Evolutionary conservation across 1,139 yeast species (phyloP), one percentile per base, ranked within the genome.

Genomic region (Spencermartinsiella ligniputridi): DNA sequence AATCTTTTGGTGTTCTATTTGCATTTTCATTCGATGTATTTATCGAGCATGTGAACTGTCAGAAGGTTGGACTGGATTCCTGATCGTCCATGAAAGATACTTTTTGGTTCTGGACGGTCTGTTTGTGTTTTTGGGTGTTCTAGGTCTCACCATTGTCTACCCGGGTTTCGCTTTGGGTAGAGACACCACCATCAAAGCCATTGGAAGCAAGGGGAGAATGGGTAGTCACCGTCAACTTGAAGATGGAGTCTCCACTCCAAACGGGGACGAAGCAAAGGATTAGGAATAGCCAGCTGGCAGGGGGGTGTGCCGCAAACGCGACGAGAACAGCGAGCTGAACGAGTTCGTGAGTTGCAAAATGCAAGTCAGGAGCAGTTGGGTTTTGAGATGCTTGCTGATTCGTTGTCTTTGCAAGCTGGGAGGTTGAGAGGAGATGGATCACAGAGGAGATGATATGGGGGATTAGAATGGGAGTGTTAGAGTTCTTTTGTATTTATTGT

Each of bases 21-120:
- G 77, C 11, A 73, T 88, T 35, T 84, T 76, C 56, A 74, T 79
- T 42, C 78, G 97, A 64, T 85, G 94, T 61, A 70, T 85, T 34
- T 90, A 87, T 65, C 77, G 97, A 66, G 80, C 88, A 43, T 78
- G 80, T 17, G 97, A 90, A 63, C 72, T 89, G 49, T 70, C 83
- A 2, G 78, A 82, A 57, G 96, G 97, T 13, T 89, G 89, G 79
- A 43, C 57, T 3, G 95, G 96, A 0, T 75, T 71, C 51, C 69
- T 89, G 52, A 81, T 87, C 46, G 64, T 69, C 1, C 81, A 81
- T 55, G 97, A 92, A 64, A 74, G 74, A 29, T 88, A 75, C 63
- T 75, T 90, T 54, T 74, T 90, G 72, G 77, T 80, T 8, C 72
- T 90, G 37, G 97, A 92, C 59, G 86, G 89, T 0, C 61, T 83